phyloP scores from a whole-genome alignment of 441 rosid genomes.

The Gossypium aridum region DNA sequence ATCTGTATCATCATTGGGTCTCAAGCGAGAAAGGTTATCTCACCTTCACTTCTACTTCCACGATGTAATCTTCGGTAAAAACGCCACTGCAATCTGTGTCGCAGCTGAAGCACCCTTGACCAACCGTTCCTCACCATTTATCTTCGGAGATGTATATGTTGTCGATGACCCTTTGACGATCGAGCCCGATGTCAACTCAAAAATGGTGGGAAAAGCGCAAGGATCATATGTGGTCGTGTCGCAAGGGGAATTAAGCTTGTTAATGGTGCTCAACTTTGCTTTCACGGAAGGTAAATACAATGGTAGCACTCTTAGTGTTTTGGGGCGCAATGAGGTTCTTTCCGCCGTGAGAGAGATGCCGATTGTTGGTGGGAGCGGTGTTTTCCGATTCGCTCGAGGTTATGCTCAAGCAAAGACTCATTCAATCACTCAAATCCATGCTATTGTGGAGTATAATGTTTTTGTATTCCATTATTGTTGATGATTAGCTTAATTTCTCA shows the following conservation, averaged over 20 bases:
- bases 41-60: slow-evolving; percentile 67
- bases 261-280: slow-evolving; percentile 53
- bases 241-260: slow-evolving; percentile 24
- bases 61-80: slow-evolving; percentile 47
- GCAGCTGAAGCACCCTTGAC: slow-evolving; percentile 26
- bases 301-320: slow-evolving; percentile 54
- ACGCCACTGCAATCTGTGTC: slow-evolving; percentile 41
- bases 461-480: slow-evolving; percentile 54
- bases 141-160: slow-evolving; percentile 40
- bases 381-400: slow-evolving; percentile 67
- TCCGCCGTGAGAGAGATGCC: slow-evolving; percentile 55
- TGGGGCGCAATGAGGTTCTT: slow-evolving; percentile 45
- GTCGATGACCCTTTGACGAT: slow-evolving; percentile 51
- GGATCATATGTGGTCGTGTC: slow-evolving; percentile 50
- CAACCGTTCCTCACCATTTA: slow-evolving; percentile 19
- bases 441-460: slow-evolving; percentile 54
- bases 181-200: slow-evolving; percentile 35
- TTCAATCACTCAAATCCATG: slow-evolving; percentile 26
- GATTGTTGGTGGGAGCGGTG: slow-evolving; percentile 55
- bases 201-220: slow-evolving; percentile 56
- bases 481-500: background rate
- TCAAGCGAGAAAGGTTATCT: slow-evolving; percentile 33
- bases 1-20: slow-evolving; percentile 16
- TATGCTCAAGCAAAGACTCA: slow-evolving; percentile 53
- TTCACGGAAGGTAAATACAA: slow-evolving; percentile 56